A percentile compares a stretch with the other conserved stretches of the same genome.
These are phyloP conservation scores for Candida argentea DNA, from an alignment of 805 yeast species.

Conservation along the genomic window DNA sequence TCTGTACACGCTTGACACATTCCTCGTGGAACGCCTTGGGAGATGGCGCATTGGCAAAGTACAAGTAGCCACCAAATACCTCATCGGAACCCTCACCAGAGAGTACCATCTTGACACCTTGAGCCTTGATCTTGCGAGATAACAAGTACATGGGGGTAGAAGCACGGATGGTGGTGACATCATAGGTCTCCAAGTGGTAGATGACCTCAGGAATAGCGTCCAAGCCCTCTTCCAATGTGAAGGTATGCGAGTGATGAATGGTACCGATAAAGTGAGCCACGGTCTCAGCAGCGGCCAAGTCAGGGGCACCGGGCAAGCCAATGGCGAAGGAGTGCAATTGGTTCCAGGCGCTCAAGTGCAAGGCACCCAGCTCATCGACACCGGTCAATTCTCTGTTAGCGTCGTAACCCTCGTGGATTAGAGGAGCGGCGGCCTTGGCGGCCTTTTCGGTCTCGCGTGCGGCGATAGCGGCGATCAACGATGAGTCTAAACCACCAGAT, in stretches of 20 bases:
- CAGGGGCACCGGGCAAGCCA: constrained; percentile 98
- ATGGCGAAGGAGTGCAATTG: constrained; percentile 92
- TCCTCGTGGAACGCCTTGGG: constrained; percentile 91
- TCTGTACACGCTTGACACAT: constrained; percentile 91
- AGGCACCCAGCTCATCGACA: constrained; percentile 79
- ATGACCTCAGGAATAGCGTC: constrained; percentile 94
- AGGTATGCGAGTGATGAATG: constrained; percentile 95
- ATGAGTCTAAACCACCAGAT: constrained; percentile 96
- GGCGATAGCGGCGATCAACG: constrained; percentile 93
- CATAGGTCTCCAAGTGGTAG: constrained; percentile 92
- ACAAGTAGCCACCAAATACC: constrained; percentile 96
- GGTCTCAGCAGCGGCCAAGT: constrained; percentile 88
- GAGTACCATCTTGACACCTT: constrained; percentile 98
- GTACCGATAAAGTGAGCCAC: constrained; percentile 96
- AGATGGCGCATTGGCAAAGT: constrained; percentile 94
- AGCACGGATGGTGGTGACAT: constrained; percentile 97
- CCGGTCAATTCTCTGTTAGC: constrained; percentile 76
- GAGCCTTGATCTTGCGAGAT: constrained; percentile 96
- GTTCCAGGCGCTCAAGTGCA: constrained; percentile 69
- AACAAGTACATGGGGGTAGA: constrained; percentile 98
- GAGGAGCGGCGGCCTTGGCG: constrained; percentile 37
- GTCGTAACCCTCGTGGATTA: constrained; percentile 39
- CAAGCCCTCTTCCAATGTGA: constrained; percentile 93
- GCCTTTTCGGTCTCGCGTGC: constrained; percentile 90
- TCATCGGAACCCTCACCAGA: constrained; percentile 99